Evolutionary conservation across 805 yeast genomes (phyloP).

Genomic region (Pichia manshurica): DNA sequence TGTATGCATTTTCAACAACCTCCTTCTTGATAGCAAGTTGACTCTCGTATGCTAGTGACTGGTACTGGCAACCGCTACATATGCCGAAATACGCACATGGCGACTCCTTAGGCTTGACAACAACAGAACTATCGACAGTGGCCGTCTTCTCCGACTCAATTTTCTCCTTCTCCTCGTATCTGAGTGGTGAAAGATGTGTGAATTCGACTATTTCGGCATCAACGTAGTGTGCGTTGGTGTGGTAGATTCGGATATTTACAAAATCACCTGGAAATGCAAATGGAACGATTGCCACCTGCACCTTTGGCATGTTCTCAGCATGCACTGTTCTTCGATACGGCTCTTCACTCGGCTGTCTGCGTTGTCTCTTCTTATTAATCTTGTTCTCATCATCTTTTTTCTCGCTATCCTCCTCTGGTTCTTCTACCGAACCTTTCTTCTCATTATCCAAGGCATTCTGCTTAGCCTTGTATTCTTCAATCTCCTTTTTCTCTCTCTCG

Average conservation of each 20-base stretch:
- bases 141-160: conserved; percentile 19
- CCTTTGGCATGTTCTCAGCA: conserved; percentile 15
- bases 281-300: conserved; percentile 73
- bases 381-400: background rate
- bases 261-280: conserved; percentile 84
- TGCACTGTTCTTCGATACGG: conserved; percentile 14
- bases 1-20: conserved; percentile 78
- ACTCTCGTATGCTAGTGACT: conserved; percentile 62
- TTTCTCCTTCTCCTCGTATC: background rate
- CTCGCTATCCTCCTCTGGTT: background rate
- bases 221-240: conserved; percentile 67
- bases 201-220: conserved; percentile 64
- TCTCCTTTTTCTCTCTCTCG: conserved; percentile 10
- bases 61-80: conserved; percentile 95
- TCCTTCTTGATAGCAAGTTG: conserved; percentile 69
- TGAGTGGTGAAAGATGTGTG: conserved; percentile 29
- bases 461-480: background rate
- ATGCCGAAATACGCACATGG: conserved; percentile 82
- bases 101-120: conserved; percentile 34
- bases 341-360: conserved; percentile 4
- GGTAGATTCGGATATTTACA: conserved; percentile 64
- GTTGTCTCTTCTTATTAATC: conserved; percentile 7
- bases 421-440: conserved; percentile 13
- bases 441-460: background rate
- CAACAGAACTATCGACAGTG: conserved; percentile 37